Percentiles rank a stretch among this genome's conserved stretches.
phyloP scores from a whole-genome alignment of 164 flowering plant genomes.

The Tetracentron sinense region DNA sequence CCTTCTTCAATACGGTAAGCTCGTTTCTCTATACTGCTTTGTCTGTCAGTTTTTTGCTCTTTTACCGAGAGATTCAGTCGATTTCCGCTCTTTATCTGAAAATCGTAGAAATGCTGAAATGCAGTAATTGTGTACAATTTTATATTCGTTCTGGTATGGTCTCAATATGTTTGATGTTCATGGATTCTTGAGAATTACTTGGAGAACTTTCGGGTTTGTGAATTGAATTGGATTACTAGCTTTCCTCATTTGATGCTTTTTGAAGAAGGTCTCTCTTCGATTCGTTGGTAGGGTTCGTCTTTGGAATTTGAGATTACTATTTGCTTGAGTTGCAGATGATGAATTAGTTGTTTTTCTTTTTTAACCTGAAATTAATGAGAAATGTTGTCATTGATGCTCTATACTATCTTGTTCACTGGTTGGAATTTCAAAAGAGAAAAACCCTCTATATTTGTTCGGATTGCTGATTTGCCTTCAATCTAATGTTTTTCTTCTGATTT shows the following conservation, averaged over 20 bases:
- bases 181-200: not conserved
- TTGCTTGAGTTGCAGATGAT: not conserved
- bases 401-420: too few species aligned
- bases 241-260: not conserved
- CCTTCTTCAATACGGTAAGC: not conserved
- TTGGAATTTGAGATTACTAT: not conserved
- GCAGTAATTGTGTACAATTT: too few species aligned
- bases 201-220: not conserved
- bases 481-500: too few species aligned
- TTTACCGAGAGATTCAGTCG: not conserved
- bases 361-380: too few species aligned
- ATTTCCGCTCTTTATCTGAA: not conserved
- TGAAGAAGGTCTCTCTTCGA: not conserved
- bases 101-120: too few species aligned
- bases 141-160: too few species aligned
- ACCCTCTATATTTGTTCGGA: too few species aligned
- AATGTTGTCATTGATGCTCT: too few species aligned
- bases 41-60: not conserved
- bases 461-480: too few species aligned
- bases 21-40: not conserved
- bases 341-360: not conserved
- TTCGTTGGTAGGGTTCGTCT: not conserved
- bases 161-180: not conserved
- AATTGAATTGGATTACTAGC: not conserved
- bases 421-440: too few species aligned